phyloP scores from a whole-genome alignment of 1,284 basidiomycete genomes.

The Cryptococcus maquisensis region DNA sequence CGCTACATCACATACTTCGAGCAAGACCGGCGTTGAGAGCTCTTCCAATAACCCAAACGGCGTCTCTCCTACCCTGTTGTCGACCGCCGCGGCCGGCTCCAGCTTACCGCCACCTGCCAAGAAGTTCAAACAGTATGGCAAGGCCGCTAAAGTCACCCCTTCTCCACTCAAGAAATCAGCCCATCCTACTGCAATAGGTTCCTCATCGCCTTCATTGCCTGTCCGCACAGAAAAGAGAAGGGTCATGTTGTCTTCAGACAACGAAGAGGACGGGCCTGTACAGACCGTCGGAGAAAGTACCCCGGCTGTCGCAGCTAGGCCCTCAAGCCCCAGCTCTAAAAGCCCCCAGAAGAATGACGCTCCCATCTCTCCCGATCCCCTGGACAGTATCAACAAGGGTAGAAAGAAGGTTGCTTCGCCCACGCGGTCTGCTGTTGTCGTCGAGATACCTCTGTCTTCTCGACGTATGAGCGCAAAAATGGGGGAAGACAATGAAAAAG shows the following conservation, averaged over 20 bases:
- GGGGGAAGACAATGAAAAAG: constrained; percentile 20
- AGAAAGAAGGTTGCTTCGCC: neutral
- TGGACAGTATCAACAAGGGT: constrained; percentile 2
- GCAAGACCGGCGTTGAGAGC: constrained; percentile 14
- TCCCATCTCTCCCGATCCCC: constrained; percentile 10
- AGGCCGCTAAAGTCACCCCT: neutral
- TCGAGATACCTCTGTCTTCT: neutral
- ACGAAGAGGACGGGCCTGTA: constrained; percentile 7
- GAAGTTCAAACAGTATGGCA: constrained; percentile 5
- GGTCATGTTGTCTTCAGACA: constrained; percentile 3
- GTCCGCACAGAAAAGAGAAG: neutral
- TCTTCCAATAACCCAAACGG: constrained; percentile 20
- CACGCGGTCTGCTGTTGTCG: neutral
- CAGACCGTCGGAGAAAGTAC: neutral
- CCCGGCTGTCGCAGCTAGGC: too few relatives aligned
- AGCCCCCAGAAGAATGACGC: neutral
- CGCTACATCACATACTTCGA: neutral
- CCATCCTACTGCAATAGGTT: neutral
- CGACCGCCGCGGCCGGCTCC: neutral
- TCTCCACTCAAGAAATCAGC: neutral
- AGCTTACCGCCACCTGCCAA: neutral
- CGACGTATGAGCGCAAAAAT: neutral
- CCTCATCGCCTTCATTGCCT: neutral
- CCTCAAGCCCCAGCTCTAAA: too few relatives aligned
- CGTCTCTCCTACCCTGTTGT: constrained; percentile 32